Conservation (phyloP, 2,329 filamentous ascomycete species). For the Pezicula rhizophila region DNA sequence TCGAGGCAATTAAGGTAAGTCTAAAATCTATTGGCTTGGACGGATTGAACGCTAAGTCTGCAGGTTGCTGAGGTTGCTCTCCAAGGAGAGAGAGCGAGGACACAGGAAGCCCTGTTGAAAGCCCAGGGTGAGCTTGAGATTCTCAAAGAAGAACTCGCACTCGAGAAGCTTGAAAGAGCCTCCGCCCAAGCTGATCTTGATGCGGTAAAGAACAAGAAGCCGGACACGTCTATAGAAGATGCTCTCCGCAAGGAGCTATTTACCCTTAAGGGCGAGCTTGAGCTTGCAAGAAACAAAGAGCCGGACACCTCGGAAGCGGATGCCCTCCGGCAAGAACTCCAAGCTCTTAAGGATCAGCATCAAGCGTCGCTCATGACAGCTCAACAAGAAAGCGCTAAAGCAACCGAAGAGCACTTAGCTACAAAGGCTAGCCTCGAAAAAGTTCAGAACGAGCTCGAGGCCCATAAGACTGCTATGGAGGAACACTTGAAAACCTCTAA, state of each 20-base stretch:
- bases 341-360: slow-evolving; percentile 40
- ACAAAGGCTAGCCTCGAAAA: slow-evolving; percentile 33
- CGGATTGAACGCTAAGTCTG: slow-evolving; percentile 33
- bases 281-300: slow-evolving; percentile 45
- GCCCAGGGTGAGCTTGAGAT: slow-evolving; percentile 21
- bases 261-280: slow-evolving; percentile 37
- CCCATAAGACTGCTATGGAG: slow-evolving; percentile 44
- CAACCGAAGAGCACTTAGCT: slow-evolving; percentile 33
- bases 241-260: slow-evolving; percentile 32
- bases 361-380: slow-evolving; percentile 34
- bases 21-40: slow-evolving; percentile 14
- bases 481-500: slow-evolving; percentile 44
- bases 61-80: slow-evolving; percentile 34
- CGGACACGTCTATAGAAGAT: slow-evolving; percentile 48
- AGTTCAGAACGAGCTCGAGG: slow-evolving; percentile 46
- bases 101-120: slow-evolving; percentile 29
- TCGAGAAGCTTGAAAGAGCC: slow-evolving; percentile 39
- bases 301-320: slow-evolving; percentile 48
- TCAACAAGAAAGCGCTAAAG: slow-evolving; percentile 28
- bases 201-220: slow-evolving; percentile 47
- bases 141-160: slow-evolving; percentile 25
- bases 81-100: slow-evolving; percentile 39
- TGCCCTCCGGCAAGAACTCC: slow-evolving; percentile 44
- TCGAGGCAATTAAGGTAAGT: slow-evolving; percentile 21
- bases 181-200: slow-evolving; percentile 49